phyloP scores from a whole-genome alignment of 129 eudicot genomes.

The Tagetes patula region DNA sequence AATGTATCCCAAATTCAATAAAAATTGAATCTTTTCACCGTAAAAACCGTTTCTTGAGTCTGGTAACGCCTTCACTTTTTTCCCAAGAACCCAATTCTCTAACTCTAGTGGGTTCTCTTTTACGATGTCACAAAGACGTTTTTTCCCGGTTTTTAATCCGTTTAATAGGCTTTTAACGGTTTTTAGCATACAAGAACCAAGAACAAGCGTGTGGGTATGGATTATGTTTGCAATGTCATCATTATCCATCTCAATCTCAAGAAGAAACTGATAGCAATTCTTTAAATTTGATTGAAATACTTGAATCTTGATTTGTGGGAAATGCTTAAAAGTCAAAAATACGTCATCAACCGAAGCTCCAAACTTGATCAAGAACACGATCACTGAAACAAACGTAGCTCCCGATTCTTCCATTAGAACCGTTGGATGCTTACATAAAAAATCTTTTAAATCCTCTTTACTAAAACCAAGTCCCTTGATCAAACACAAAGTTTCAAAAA shows the following conservation, averaged over 20 bases:
- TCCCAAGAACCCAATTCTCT: slow-evolving; percentile 55
- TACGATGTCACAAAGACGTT: slow-evolving; percentile 53
- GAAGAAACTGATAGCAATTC: slow-evolving; percentile 48
- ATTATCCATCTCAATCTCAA: slow-evolving; percentile 55
- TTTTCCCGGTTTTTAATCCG: slow-evolving; percentile 48
- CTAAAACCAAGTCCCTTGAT: slow-evolving; percentile 43
- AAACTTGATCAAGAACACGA: slow-evolving; percentile 55
- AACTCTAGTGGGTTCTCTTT: slow-evolving; percentile 59
- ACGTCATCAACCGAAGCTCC: slow-evolving; percentile 48
- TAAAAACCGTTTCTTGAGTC: slow-evolving; percentile 21
- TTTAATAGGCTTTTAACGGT: slow-evolving; percentile 38
- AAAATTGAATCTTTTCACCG: slow-evolving; percentile 49
- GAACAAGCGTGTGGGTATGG: slow-evolving; percentile 42
- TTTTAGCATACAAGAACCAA: slow-evolving; percentile 62
- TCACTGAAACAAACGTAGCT: slow-evolving; percentile 32
- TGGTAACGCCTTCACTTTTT: slow-evolving; percentile 38
- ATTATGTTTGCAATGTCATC: slow-evolving; percentile 49
- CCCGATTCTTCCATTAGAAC: slow-evolving; percentile 59
- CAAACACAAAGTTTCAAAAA: slow-evolving; percentile 46
- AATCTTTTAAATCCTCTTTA: slow-evolving; percentile 37
- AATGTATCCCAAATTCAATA: slow-evolving; percentile 52
- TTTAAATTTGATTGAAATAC: slow-evolving; percentile 46
- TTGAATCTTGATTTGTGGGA: slow-evolving; percentile 42
- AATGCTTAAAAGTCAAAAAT: slow-evolving; percentile 38
- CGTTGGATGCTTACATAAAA: slow-evolving; percentile 42